Evolutionary conservation across 2,329 filamentous ascomycete genomes (phyloP).

Genomic region (Penicillium rolfsii): DNA sequence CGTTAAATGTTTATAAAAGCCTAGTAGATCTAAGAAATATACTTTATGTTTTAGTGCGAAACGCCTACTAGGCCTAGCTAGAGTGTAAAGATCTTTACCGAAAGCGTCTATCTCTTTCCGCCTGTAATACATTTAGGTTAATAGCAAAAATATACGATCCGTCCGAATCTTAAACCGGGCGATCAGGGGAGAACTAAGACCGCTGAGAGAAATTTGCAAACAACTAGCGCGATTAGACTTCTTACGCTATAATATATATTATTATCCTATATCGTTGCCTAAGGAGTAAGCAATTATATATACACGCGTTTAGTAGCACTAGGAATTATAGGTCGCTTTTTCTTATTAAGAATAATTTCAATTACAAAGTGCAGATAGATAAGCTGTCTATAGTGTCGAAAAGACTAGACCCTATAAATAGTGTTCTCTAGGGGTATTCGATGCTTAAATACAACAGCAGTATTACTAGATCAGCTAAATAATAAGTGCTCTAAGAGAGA

Average conservation of each 20-base stretch:
- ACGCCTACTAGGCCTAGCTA: background rate
- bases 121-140: background rate
- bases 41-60: background rate
- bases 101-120: conserved; percentile 1
- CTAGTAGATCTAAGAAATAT: conserved; percentile 1
- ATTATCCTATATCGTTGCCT: background rate
- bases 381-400: background rate
- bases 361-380: background rate
- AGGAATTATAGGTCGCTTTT: background rate
- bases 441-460: conserved; percentile 1
- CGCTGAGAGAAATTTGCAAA: background rate
- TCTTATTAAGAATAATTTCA: background rate
- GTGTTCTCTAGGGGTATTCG: background rate
- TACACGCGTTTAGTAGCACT: background rate
- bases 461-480: background rate
- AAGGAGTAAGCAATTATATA: background rate
- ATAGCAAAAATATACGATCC: background rate
- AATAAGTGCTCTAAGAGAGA: background rate
- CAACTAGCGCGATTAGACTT: background rate
- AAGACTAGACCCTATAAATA: background rate
- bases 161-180: background rate
- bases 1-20: background rate
- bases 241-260: background rate
- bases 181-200: background rate
- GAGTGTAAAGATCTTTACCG: conserved; percentile 3